Conservation (phyloP, 1,284 basidiomycete genomes). For the Sporisorium reilianum region DNA sequence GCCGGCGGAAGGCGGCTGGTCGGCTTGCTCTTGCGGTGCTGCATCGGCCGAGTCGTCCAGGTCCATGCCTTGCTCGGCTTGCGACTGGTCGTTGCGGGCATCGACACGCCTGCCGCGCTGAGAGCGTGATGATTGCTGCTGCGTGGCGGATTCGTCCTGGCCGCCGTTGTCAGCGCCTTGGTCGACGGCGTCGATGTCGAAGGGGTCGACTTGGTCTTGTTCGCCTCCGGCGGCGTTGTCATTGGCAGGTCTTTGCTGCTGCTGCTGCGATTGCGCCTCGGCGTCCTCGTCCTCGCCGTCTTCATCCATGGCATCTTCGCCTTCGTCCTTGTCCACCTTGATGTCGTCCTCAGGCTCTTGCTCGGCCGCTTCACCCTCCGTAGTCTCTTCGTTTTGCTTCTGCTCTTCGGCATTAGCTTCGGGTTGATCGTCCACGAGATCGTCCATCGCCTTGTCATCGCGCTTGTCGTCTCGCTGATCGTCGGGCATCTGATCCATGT, state of each 20-base stretch:
- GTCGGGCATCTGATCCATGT: slow-evolving; percentile 75
- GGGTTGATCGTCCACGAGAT: slow-evolving; percentile 39
- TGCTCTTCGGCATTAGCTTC: slow-evolving; percentile 37
- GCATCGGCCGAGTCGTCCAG: slow-evolving; percentile 61
- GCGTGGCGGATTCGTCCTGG: slow-evolving; percentile 45
- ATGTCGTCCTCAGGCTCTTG: slow-evolving; percentile 37
- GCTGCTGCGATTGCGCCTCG: slow-evolving; percentile 24
- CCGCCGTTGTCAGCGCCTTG: slow-evolving; percentile 44
- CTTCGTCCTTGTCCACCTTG: slow-evolving; percentile 49
- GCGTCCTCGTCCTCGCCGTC: slow-evolving; percentile 36
- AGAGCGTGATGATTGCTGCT: slow-evolving; percentile 49
- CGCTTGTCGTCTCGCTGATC: slow-evolving; percentile 30
- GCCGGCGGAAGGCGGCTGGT: slow-evolving; percentile 35
- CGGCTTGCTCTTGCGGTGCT: slow-evolving; percentile 67
- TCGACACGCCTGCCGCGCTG: slow-evolving; percentile 43
- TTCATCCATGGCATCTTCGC: slow-evolving; percentile 49
- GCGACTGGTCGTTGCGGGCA: slow-evolving; percentile 42
- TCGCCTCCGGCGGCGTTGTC: slow-evolving; percentile 15
- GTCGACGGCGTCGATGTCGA: slow-evolving; percentile 46
- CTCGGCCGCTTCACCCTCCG: slow-evolving; percentile 36
- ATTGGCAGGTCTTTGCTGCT: slow-evolving; percentile 11
- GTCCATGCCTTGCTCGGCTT: slow-evolving; percentile 62
- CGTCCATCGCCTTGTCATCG: slow-evolving; percentile 40
- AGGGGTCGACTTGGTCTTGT: slow-evolving; percentile 30
- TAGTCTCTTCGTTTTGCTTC: slow-evolving; percentile 65